Base-by-base conservation (phyloP, 352 stramenopile species). In the Pythium apleroticum region DNA sequence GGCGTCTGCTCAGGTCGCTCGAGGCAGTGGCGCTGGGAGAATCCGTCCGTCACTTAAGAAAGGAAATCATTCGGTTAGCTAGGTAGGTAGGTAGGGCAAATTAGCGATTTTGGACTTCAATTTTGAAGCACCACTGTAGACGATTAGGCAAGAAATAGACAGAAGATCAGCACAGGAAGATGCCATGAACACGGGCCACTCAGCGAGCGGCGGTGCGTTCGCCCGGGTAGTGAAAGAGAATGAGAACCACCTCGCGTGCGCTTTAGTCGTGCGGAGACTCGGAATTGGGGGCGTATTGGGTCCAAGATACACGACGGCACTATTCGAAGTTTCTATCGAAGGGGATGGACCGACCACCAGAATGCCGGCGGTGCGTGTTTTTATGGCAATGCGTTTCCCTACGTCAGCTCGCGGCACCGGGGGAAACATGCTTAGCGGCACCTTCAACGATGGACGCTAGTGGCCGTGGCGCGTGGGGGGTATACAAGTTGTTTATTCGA, bases 261-360 rank as follows among this genome's bases (percentile, higher is more conserved):
- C 20, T 17, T 50, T 50, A 50, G 19, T 22, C 19, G 19, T 24
- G 19, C 17, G 15, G 7, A 24, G 43, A 4, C 19, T 50, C 43
- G 15, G 43, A 50, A 28, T 50, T 50, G 43, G 15, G n/a, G 19
- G 9, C 7, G 43, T 50, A 28, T 50, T 50, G 35, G 4, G 22
- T 19, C 19, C 41, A 25, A 25, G 41, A 49, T 49, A 25, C 19
- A 19, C 17, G 41, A 19, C 3, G 17, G 10, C 41, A 12, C 20
- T 17, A 25, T 19, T 50, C 43, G 43, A 50, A 50, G 43, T 27
- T 27, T 50, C 22, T 57, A 31, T 35, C 43, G 27, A 22, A 14
- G 28, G 54, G 27, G 56, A 64, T 60, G 46, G 48, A 52, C 54
- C 62, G 63, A 69, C 63, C 63, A 69, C 63, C 63, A 69, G 63